Evolutionary conservation across 768 basidiomycete species (phyloP).

Genomic region (Suillus spraguei): DNA sequence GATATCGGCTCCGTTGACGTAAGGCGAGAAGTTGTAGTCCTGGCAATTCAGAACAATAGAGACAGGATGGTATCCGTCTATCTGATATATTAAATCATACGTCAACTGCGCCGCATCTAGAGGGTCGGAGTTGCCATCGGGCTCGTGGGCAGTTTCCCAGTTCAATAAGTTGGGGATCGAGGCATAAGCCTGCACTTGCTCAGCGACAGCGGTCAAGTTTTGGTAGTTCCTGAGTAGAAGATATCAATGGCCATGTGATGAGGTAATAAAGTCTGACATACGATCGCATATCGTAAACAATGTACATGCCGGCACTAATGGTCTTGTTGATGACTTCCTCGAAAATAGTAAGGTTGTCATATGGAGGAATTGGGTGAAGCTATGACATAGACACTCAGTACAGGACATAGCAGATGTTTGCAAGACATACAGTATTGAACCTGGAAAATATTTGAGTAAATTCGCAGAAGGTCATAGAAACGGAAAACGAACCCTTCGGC

Average conservation of each 20-base stretch:
- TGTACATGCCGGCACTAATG: conserved; percentile 42
- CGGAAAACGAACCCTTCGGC: conserved; percentile 46
- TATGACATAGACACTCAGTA: conserved; percentile 33
- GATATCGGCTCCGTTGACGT: conserved; percentile 73
- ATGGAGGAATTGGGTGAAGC: conserved; percentile 76
- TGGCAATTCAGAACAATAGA: conserved; percentile 56
- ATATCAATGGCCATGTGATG: not conserved
- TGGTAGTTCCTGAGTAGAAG: conserved; percentile 48
- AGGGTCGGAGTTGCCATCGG: conserved; percentile 68
- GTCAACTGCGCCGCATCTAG: conserved; percentile 51
- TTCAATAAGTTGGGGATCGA: conserved; percentile 65
- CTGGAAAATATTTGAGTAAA: not conserved
- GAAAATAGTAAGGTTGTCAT: conserved; percentile 50
- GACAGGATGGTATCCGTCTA: conserved; percentile 62
- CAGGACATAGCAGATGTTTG: not conserved
- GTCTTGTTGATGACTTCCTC: conserved; percentile 23
- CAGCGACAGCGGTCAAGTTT: conserved; percentile 60
- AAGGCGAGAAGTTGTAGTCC: conserved; percentile 62
- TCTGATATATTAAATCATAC: conserved; percentile 47
- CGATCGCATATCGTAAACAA: conserved; percentile 83
- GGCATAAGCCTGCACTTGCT: conserved; percentile 68
- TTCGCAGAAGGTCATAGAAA: not conserved
- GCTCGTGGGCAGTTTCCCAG: conserved; percentile 77
- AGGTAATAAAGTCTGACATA: conserved; percentile 23
- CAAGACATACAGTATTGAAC: conserved; percentile 27